Percentiles rank a stretch among this genome's conserved stretches.
Evolutionary conservation across 176 grass and related monocot genomes (phyloP).

Genomic region (Eleusine coracana): DNA sequence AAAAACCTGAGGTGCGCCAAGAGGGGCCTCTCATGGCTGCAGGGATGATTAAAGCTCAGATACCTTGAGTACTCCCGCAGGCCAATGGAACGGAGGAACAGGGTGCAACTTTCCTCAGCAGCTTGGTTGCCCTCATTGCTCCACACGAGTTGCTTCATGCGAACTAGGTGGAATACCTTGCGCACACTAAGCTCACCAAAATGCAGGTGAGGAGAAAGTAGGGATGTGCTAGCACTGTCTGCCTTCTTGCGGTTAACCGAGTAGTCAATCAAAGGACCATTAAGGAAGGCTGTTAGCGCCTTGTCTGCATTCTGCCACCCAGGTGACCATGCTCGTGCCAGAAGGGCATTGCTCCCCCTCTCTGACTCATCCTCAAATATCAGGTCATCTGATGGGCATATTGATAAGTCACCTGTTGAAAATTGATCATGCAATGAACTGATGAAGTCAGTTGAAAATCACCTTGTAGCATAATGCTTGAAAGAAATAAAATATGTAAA

Average conservation of each 20-base stretch:
- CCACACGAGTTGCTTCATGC: conserved; percentile 94
- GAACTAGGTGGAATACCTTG: conserved; percentile 94
- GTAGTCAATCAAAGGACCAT: conserved; percentile 76
- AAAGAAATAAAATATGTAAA: not conserved
- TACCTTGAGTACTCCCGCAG: conserved; percentile 93
- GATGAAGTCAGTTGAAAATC: not conserved
- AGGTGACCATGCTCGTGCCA: conserved; percentile 90
- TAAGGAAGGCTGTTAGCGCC: conserved; percentile 63
- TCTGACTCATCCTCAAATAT: conserved; percentile 87
- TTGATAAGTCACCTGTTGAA: conserved; percentile 49
- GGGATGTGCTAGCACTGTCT: conserved; percentile 79
- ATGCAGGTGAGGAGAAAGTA: conserved; percentile 85
- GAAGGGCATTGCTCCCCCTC: conserved; percentile 88
- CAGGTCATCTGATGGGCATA: conserved; percentile 71
- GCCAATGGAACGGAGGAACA: conserved; percentile 86
- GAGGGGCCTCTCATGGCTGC: conserved; percentile 85
- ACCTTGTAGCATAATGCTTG: conserved; percentile 1
- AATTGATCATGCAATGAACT: not conserved
- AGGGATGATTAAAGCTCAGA: conserved; percentile 88
- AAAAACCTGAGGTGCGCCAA: conserved; percentile 87
- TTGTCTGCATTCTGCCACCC: conserved; percentile 94
- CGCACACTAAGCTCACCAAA: conserved; percentile 97
- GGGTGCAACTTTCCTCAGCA: conserved; percentile 82
- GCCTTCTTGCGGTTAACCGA: conserved; percentile 91
- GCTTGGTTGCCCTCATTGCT: conserved; percentile 73